phyloP scores from a whole-genome alignment of 352 stramenopile genomes.

The Phytopythium ostracodes region DNA sequence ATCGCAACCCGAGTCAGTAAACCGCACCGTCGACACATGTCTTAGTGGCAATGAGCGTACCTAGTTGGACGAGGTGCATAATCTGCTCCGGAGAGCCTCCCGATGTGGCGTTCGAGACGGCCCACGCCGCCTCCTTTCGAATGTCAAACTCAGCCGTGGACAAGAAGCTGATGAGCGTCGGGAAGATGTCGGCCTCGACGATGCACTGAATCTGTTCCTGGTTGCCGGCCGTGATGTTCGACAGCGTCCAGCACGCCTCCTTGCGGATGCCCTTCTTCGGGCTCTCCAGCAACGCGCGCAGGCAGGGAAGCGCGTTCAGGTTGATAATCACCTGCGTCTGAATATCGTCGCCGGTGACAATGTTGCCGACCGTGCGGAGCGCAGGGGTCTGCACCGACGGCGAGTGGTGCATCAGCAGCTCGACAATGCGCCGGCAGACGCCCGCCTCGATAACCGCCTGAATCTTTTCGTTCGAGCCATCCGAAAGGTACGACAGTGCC shows the following conservation, averaged over 20 bases:
- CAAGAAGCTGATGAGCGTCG: constrained; percentile 95
- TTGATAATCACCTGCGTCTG: constrained; percentile 99
- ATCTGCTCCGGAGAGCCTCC: constrained; percentile 94
- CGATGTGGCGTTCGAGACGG: constrained; percentile 98
- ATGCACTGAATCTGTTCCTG: constrained; percentile 99
- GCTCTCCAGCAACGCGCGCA: constrained; percentile 93
- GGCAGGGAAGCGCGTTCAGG: constrained; percentile 94
- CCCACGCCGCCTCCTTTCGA: constrained; percentile 98
- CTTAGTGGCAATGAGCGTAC: no score
- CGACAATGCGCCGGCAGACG: constrained; percentile 95
- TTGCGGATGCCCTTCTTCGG: constrained; percentile 99
- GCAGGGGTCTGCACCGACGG: constrained; percentile 82
- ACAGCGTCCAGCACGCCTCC: constrained; percentile 99
- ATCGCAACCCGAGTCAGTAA: constrained; percentile 9
- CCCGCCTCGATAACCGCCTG: constrained; percentile 97
- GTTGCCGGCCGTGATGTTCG: constrained; percentile 99
- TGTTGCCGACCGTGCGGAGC: constrained; percentile 94
- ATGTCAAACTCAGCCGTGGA: constrained; percentile 98
- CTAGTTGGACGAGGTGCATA: constrained; percentile 94
- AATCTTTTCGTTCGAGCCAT: constrained; percentile 99
- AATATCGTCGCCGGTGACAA: constrained; percentile 98
- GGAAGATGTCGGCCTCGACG: constrained; percentile 97
- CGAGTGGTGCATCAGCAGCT: constrained; percentile 89
- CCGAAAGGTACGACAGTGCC: constrained; percentile 97
- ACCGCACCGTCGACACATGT: background rate